phyloP scores from a whole-genome alignment of 257 asterid species.

The Scutellaria baicalensis region DNA sequence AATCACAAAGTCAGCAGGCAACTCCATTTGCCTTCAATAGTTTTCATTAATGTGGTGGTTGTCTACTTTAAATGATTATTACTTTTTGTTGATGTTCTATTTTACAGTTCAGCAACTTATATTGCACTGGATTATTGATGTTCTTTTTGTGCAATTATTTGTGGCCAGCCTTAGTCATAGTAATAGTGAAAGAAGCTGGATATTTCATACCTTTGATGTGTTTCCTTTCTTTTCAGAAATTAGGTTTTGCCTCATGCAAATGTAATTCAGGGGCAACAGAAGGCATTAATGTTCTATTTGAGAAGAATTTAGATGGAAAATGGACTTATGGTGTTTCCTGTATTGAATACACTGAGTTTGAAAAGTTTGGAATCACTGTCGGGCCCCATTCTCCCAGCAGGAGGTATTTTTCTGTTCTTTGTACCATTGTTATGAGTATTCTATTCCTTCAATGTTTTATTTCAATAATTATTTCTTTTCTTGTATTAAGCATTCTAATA shows the following conservation, averaged over 20 bases:
- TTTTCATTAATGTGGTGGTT: not conserved
- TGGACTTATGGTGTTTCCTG: slow-evolving; percentile 96
- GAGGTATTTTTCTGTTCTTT: slow-evolving; percentile 41
- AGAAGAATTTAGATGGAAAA: slow-evolving; percentile 71
- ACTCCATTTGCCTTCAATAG: not conserved
- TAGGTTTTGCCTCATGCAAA: slow-evolving; percentile 96
- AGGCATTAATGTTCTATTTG: slow-evolving; percentile 90
- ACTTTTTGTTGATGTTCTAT: not conserved
- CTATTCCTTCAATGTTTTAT: not conserved
- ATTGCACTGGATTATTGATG: not conserved
- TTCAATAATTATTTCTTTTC: not conserved
- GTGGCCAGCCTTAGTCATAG: not conserved
- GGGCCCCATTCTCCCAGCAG: slow-evolving; percentile 45
- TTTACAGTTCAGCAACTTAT: slow-evolving; percentile 1
- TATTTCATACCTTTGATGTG: slow-evolving; percentile 1
- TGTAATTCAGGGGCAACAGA: slow-evolving; percentile 84
- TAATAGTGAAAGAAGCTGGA: not conserved
- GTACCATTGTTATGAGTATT: not conserved
- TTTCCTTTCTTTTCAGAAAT: slow-evolving; percentile 50
- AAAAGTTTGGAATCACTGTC: slow-evolving; percentile 67
- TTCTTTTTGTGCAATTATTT: slow-evolving; percentile 4
- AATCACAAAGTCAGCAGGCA: not conserved
- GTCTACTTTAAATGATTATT: not conserved
- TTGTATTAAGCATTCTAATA: not conserved
- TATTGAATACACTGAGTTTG: slow-evolving; percentile 93